Conservation (phyloP, 106 monocot genomes). For the Dioscorea dumetorum region DNA sequence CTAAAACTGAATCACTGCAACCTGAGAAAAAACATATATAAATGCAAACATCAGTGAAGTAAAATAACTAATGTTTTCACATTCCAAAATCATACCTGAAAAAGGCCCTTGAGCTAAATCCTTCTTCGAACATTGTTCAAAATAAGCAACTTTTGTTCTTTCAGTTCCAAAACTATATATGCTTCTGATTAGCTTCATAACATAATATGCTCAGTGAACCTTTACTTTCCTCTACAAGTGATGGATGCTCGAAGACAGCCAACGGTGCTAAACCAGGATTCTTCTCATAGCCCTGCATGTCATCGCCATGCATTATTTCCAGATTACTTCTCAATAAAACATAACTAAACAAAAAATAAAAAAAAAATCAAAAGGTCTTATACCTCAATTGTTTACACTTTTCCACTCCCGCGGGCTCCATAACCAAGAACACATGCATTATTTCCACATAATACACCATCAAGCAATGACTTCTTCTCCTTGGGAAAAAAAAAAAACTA, state of each 20-base stretch:
- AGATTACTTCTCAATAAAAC: not conserved
- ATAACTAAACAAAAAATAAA: not conserved
- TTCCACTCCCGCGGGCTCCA: constrained; percentile 59
- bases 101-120: constrained; percentile 62
- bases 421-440: constrained; percentile 58
- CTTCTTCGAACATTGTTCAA: constrained; percentile 39
- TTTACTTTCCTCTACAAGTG: constrained; percentile 12
- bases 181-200: constrained; percentile 48
- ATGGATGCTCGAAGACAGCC: constrained; percentile 25
- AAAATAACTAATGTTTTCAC: not conserved
- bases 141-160: constrained; percentile 44
- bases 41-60: not conserved
- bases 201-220: constrained; percentile 35
- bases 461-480: constrained; percentile 51
- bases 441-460: constrained; percentile 21
- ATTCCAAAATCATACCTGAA: constrained; percentile 20
- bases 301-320: too few species aligned
- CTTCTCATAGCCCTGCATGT: constrained; percentile 36
- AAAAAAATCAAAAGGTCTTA: not conserved
- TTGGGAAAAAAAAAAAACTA: constrained; percentile 14
- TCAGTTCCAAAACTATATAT: constrained; percentile 37
- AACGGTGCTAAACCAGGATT: constrained; percentile 44
- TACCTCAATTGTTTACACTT: constrained; percentile 48
- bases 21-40: constrained; percentile 16
- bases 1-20: constrained; percentile 36